phyloP scores from a whole-genome alignment of 1,139 yeast genomes.

The Spencermartinsiella ligniputridi region DNA sequence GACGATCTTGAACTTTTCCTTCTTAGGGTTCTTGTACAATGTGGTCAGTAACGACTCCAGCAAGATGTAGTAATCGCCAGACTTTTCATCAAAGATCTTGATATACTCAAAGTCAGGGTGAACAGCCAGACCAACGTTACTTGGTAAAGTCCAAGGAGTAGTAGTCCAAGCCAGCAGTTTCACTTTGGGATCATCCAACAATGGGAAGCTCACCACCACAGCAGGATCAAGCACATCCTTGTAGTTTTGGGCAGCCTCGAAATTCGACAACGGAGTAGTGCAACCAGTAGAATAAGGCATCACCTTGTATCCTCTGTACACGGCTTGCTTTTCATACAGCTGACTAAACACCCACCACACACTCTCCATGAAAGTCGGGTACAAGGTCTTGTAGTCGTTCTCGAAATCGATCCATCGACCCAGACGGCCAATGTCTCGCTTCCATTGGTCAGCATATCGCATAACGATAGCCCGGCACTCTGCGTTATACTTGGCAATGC shows the following conservation, averaged over 20 bases:
- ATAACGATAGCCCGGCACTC: slow-evolving; percentile 96
- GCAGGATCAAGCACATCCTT: slow-evolving; percentile 98
- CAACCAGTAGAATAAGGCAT: slow-evolving; percentile 99
- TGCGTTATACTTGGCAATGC: slow-evolving; percentile 86
- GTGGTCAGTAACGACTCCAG: slow-evolving; percentile 77
- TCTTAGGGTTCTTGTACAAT: slow-evolving; percentile 88
- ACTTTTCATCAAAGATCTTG: slow-evolving; percentile 85
- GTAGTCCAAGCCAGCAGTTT: slow-evolving; percentile 97
- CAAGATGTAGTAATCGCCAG: slow-evolving; percentile 72
- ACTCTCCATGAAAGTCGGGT: slow-evolving; percentile 95
- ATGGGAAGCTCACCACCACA: slow-evolving; percentile 84
- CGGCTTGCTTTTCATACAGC: slow-evolving; percentile 76
- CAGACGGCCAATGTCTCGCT: slow-evolving; percentile 81
- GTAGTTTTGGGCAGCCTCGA: slow-evolving; percentile 97
- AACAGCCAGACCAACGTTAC: slow-evolving; percentile 87
- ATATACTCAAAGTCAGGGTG: slow-evolving; percentile 88
- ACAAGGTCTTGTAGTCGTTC: slow-evolving; percentile 94
- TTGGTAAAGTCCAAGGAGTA: slow-evolving; percentile 98
- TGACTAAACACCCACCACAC: slow-evolving; percentile 99
- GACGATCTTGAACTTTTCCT: slow-evolving; percentile 79
- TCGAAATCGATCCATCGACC: slow-evolving; percentile 99
- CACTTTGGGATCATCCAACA: slow-evolving; percentile 74
- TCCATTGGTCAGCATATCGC: slow-evolving; percentile 96
- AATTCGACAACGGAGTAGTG: slow-evolving; percentile 93
- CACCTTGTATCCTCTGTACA: slow-evolving; percentile 90